These are phyloP conservation scores for Penicillium soppii DNA, from an alignment of 495 filamentous ascomycete genomes.

Conservation along the genomic window DNA sequence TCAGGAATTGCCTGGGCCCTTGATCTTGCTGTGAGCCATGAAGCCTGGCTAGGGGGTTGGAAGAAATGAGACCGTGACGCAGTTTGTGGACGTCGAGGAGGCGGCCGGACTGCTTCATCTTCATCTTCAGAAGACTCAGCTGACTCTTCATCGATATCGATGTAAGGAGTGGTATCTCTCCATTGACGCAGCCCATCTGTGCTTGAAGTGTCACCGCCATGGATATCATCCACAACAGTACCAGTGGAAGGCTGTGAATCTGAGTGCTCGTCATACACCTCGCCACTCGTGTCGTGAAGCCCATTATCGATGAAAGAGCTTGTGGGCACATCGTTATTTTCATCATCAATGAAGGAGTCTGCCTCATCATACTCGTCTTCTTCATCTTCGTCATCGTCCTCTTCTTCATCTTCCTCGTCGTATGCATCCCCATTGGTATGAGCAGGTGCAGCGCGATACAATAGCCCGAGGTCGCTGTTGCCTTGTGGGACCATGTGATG, in stretches of 20 bases:
- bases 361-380: constrained; percentile 35
- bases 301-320: neutral
- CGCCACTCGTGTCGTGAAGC: constrained; percentile 2
- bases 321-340: constrained; percentile 10
- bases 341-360: constrained; percentile 44
- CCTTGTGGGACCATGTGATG: too few species aligned
- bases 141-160: constrained; percentile 10
- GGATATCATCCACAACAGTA: neutral
- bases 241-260: neutral
- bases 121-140: neutral
- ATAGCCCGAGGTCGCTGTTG: too few species aligned
- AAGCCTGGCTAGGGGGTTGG: neutral
- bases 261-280: constrained; percentile 3
- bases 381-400: constrained; percentile 34
- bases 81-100: neutral
- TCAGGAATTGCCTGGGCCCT: neutral
- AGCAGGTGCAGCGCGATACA: neutral
- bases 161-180: neutral
- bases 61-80: neutral
- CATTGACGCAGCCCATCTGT: neutral
- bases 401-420: constrained; percentile 21
- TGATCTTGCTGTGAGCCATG: neutral
- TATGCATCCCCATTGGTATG: neutral
- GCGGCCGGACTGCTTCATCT: neutral
- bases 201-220: neutral